Base-by-base conservation (phyloP, 2,329 filamentous ascomycete species). In the Trichoderma breve region DNA sequence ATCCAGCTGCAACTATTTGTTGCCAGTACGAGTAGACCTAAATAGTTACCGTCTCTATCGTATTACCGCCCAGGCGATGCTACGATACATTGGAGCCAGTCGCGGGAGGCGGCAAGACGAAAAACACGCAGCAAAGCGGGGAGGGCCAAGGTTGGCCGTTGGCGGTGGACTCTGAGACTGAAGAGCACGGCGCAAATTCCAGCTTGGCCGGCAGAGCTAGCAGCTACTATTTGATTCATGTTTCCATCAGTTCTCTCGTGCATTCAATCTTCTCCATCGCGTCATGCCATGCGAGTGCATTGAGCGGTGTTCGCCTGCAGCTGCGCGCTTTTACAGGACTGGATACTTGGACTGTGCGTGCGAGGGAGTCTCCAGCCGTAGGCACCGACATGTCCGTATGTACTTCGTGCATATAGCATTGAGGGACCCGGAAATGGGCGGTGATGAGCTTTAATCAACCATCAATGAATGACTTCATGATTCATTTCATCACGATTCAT, bases 231-330 rank as follows among this genome's bases (percentile, higher is more conserved):
- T 51, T 51, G 43, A 24, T 51, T 51, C 15, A 18, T 39, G 36
- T 39, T 39, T 39, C 11, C 43, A 21, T 51, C 43, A 51, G 9
- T 51, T 51, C 43, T 51, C 43, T 51, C 43, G 43, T 51, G 43
- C 43, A 51, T 51, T 51, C 43, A 51, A 32, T 61, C 28, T 32
- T 28, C 12, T 51, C 36, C 14, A 18, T 32, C 51, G 64, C 47
- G 32, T 51, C 61, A 43, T 64, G 61, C 36, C 26, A 43, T 64
- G 39, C 61, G 36, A 39, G 26, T 67, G 53, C 64, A 47, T 68
- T 34, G 58, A 60, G 62, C 62, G 39, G 62, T 65, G 62, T 65
- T 65, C n/a, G 62, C 62, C 39, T 51, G 53, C 65, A 60, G 65
- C 65, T 58, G 36, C 53, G 53, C 34, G 53, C 32, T 39, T 68